Evolutionary conservation across 1,139 yeast genomes (phyloP), one percentile per base, ranked within the genome.

Genomic region (Eremothecium cymbalariae): DNA sequence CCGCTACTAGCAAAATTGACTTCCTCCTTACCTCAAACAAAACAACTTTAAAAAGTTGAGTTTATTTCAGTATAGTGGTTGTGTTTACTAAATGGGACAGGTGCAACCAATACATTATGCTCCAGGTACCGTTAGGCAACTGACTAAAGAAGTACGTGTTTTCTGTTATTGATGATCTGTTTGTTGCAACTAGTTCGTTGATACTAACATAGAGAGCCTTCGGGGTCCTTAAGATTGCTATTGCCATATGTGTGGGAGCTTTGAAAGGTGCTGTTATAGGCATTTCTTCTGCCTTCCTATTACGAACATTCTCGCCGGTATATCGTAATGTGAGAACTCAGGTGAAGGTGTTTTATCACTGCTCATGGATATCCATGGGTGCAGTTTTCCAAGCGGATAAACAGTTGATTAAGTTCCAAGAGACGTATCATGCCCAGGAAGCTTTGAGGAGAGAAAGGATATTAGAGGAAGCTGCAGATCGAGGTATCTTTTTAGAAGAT

Each of bases 391-490:
- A 58, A 41, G 67, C 66, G 3, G 69, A 65, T 33, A 56, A 51
- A 37, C 65, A 62, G 37, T 41, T 64, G 19, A 34, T 59, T 15
- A 50, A 45, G 18, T 62, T 60, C 43, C 62, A 60, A 39, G 43
- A 51, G 24, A 49, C 58, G 34, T 44, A 58, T 30, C 55, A 53
- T 40, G 46, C 43, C n/a, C 52, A 55, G 21, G 63, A 63, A 39
- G 34, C 42, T 32, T 39, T 38, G 21, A 53, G 64, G 44, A 51
- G 64, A 40, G 50, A 49, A 29, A 51, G 47, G 28, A 47, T 61
- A 12, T 35, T 64, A 25, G 64, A 62, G 36, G 64, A 62, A 23
- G 68, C 67, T 23, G 68, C 68, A 12, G 67, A 64, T 17, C 52
- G 64, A 33, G 69, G 68, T 1, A 50, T 63, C 13, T 63, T 60